Percentiles rank a stretch among this genome's conserved stretches.
Evolutionary conservation across 768 basidiomycete genomes (phyloP).

Genomic region (Pleurotus cornucopiae): DNA sequence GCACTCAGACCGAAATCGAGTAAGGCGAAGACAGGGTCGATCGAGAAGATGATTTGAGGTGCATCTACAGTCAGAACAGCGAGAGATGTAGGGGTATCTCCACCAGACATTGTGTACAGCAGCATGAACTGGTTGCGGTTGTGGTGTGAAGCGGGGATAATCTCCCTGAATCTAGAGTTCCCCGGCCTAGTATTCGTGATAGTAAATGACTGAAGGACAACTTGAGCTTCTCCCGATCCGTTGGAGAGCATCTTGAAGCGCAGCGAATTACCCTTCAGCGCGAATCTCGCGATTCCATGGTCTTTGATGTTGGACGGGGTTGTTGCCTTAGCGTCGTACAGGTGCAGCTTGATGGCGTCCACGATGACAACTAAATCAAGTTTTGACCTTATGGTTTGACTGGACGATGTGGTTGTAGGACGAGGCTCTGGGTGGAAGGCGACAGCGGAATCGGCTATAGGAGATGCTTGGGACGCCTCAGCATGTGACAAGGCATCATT

Average conservation of each 20-base stretch:
- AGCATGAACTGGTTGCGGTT: conserved; percentile 91
- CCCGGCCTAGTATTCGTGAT: conserved; percentile 86
- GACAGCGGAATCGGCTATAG: conserved; percentile 17
- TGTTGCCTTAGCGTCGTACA: conserved; percentile 71
- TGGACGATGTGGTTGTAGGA: conserved; percentile 18
- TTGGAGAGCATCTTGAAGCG: conserved; percentile 80
- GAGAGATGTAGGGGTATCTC: conserved; percentile 50
- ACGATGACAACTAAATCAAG: conserved; percentile 74
- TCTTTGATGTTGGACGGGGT: conserved; percentile 56
- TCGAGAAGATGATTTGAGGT: conserved; percentile 86
- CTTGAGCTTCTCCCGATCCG: conserved; percentile 81
- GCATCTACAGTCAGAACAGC: conserved; percentile 88
- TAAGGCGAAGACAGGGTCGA: conserved; percentile 89
- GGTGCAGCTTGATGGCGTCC: conserved; percentile 71
- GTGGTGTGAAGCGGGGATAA: conserved; percentile 89
- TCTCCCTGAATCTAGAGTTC: conserved; percentile 83
- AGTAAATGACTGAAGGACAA: conserved; percentile 87
- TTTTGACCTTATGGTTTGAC: conserved; percentile 48
- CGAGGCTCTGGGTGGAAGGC: conserved; percentile 63
- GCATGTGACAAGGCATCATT: conserved; percentile 18
- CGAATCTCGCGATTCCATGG: conserved; percentile 82
- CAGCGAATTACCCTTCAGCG: conserved; percentile 73
- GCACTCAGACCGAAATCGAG: conserved; percentile 77
- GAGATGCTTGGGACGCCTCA: conserved; percentile 5
- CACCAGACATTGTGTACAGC: conserved; percentile 76